phyloP scores from a whole-genome alignment of 2,329 filamentous ascomycete genomes.

The Venturia carpophila region DNA sequence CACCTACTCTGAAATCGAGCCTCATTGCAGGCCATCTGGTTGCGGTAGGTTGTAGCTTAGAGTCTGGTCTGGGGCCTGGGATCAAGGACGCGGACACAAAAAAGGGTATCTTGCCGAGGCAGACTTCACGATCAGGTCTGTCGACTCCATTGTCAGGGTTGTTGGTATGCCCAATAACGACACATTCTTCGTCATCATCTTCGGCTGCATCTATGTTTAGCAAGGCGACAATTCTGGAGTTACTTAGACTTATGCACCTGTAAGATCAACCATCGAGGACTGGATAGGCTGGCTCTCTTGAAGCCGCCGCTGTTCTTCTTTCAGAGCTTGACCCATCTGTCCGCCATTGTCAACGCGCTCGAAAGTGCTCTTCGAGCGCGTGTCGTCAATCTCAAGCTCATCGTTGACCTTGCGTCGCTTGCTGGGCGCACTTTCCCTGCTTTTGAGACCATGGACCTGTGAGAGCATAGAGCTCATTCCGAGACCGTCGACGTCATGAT shows the following conservation, averaged over 20 bases:
- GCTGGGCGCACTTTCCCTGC: background rate
- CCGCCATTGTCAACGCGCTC: background rate
- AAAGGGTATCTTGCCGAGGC: background rate
- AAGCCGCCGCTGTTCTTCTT: background rate
- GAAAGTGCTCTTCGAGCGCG: background rate
- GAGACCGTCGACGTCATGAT: background rate
- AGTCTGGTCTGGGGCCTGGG: background rate
- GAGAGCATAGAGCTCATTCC: constrained; percentile 11
- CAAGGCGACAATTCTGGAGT: background rate
- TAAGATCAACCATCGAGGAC: constrained; percentile 1
- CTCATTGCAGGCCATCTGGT: constrained; percentile 11
- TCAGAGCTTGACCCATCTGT: background rate
- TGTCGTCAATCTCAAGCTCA: background rate
- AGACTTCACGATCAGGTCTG: background rate
- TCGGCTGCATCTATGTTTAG: background rate
- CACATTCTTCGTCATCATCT: background rate
- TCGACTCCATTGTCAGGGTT: background rate
- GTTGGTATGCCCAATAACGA: background rate
- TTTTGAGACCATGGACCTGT: background rate
- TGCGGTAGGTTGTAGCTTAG: background rate
- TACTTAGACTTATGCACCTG: background rate
- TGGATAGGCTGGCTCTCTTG: background rate
- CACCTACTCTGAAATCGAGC: background rate
- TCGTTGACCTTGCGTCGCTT: background rate
- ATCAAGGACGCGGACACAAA: background rate